phyloP scores from a whole-genome alignment of 78 protist genomes.

The Dictyostelium discoideum region DNA sequence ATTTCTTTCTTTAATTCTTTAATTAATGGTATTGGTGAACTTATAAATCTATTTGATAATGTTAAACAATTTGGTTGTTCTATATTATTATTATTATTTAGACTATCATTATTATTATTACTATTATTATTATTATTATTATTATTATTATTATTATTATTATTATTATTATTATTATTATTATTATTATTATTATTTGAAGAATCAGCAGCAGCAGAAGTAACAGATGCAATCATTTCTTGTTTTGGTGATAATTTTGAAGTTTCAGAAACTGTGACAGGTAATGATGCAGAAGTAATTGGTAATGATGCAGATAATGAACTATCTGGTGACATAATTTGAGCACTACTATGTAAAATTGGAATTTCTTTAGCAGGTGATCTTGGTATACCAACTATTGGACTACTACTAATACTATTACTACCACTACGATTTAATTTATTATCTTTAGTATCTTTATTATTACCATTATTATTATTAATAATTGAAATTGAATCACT shows the following conservation, averaged over 20 bases:
- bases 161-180: too few relatives aligned
- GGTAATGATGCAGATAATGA: not conserved
- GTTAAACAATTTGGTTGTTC: slow-evolving; percentile 13
- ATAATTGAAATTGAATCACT: not conserved
- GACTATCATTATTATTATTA: too few relatives aligned
- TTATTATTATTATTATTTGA: not conserved
- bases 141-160: too few relatives aligned
- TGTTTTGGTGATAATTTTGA: not conserved
- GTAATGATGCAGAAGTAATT: not conserved
- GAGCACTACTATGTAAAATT: not conserved
- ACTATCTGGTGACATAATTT: not conserved
- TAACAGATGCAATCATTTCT: not conserved
- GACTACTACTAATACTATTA: not conserved
- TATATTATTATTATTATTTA: not conserved
- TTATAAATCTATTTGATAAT: slow-evolving; percentile 46
- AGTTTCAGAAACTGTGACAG: not conserved
- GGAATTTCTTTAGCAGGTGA: not conserved
- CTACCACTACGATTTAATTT: not conserved
- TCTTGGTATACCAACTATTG: not conserved
- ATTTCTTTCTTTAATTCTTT: slow-evolving; percentile 52
- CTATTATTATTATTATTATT: too few relatives aligned
- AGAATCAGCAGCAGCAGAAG: not conserved
- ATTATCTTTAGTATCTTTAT: not conserved
- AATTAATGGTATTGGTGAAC: slow-evolving; percentile 53
- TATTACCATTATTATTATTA: not conserved